Conservation (phyloP, 2,329 filamentous ascomycete genomes). For the Trichoderma koningii region DNA sequence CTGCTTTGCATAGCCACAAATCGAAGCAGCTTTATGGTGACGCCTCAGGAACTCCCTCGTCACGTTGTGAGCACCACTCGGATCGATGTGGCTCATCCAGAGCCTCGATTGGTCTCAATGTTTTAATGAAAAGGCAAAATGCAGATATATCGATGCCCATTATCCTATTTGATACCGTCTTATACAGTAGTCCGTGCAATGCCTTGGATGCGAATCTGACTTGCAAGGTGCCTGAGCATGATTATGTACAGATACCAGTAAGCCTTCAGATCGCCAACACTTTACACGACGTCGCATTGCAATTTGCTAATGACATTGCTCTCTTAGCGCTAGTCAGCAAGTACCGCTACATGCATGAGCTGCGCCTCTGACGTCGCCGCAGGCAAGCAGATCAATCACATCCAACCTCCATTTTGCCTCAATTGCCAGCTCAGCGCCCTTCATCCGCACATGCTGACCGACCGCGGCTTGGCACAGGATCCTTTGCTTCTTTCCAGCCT, state of each 20-base stretch:
- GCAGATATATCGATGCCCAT: background rate
- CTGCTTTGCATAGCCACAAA: conserved; percentile 5
- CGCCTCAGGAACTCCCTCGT: background rate
- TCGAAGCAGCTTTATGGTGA: background rate
- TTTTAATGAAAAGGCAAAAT: background rate
- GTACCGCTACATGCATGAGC: too few relatives aligned
- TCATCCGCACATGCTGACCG: background rate
- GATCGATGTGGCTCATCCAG: background rate
- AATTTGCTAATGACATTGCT: too few relatives aligned
- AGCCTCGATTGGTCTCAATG: background rate
- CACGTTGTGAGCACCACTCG: background rate
- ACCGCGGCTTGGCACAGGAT: background rate
- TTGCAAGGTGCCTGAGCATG: too few relatives aligned
- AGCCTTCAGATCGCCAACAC: too few relatives aligned
- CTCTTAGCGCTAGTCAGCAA: too few relatives aligned
- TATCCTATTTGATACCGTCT: background rate
- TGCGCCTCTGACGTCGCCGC: too few relatives aligned
- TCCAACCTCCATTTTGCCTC: too few relatives aligned
- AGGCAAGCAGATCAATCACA: too few relatives aligned
- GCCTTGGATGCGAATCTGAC: too few relatives aligned
- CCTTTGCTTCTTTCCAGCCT: background rate
- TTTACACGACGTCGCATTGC: too few relatives aligned
- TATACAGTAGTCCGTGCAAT: background rate
- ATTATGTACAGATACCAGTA: too few relatives aligned
- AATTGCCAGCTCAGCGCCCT: background rate